Evolutionary conservation across 768 basidiomycete species (phyloP).

Genomic region (Tricholoma furcatifolium): DNA sequence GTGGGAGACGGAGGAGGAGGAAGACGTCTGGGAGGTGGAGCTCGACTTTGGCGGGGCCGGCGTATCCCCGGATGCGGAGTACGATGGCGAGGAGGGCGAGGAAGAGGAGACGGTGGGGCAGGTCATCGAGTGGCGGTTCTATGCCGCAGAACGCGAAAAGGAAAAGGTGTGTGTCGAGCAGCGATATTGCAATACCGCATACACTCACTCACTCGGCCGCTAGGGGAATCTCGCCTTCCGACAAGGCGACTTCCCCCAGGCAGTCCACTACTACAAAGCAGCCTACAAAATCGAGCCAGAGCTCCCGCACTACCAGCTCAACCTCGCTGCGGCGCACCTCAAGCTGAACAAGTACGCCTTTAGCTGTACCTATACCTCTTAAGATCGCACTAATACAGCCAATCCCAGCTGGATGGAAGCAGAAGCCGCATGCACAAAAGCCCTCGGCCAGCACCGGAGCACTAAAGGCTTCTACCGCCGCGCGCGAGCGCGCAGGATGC

Average conservation of each 20-base stretch:
- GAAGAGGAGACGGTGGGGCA: constrained; percentile 77
- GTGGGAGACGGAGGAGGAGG: constrained; percentile 76
- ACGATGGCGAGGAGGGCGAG: constrained; percentile 41
- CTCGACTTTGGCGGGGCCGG: constrained; percentile 62
- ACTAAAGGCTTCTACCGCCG: constrained; percentile 72
- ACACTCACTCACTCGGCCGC: background rate
- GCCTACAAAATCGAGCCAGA: constrained; percentile 70
- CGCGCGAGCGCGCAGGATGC: constrained; percentile 64
- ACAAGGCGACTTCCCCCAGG: constrained; percentile 52
- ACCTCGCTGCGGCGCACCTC: constrained; percentile 72
- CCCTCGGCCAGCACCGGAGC: constrained; percentile 62
- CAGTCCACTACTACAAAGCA: constrained; percentile 56
- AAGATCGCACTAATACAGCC: constrained; percentile 8
- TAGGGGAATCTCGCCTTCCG: constrained; percentile 76
- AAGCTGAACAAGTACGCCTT: constrained; percentile 71
- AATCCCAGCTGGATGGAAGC: constrained; percentile 64
- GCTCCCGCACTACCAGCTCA: constrained; percentile 73
- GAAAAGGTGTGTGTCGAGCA: constrained; percentile 48
- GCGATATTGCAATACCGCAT: background rate
- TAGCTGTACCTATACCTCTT: background rate
- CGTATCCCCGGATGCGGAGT: constrained; percentile 12
- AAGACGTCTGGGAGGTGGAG: constrained; percentile 74
- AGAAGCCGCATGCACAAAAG: constrained; percentile 66
- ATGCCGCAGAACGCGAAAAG: constrained; percentile 70
- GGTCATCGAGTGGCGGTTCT: constrained; percentile 72